Evolutionary conservation across 164 flowering plant genomes (phyloP).

Genomic region (Brasenia schreberi): DNA sequence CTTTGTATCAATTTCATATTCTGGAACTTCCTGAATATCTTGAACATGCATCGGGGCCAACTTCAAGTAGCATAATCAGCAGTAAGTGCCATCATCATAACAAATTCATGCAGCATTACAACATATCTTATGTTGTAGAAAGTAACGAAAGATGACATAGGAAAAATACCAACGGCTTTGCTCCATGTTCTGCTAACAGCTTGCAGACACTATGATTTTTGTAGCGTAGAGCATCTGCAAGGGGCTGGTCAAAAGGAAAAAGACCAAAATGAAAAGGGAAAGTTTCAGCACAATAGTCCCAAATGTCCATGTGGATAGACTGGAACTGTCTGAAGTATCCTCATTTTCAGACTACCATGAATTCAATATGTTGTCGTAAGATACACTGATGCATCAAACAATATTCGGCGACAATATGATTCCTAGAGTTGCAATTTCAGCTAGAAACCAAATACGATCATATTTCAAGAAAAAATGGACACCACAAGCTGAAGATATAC

Average conservation of each 20-base stretch:
- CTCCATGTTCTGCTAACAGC: constrained; percentile 84
- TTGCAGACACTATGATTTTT: constrained; percentile 71
- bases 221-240: constrained; percentile 96
- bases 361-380: too few relatives aligned
- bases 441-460: too few relatives aligned
- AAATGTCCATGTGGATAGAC: background rate
- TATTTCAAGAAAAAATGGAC: too few relatives aligned
- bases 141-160: background rate
- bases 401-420: too few relatives aligned
- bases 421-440: too few relatives aligned
- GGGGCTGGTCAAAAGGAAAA: constrained; percentile 43
- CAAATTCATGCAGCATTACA: too few relatives aligned
- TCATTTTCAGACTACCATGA: too few relatives aligned
- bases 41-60: constrained; percentile 85
- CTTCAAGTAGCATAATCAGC: constrained; percentile 18
- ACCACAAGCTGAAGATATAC: too few relatives aligned
- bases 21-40: constrained; percentile 74
- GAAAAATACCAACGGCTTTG: constrained; percentile 59
- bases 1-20: constrained; percentile 71
- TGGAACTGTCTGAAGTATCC: too few relatives aligned
- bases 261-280: background rate
- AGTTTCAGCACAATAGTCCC: background rate
- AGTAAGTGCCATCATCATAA: background rate
- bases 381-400: too few relatives aligned
- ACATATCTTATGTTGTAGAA: background rate